These are phyloP conservation scores for Prunus davidiana DNA, from an alignment of 306 rosid genomes.

Conservation along the genomic window DNA sequence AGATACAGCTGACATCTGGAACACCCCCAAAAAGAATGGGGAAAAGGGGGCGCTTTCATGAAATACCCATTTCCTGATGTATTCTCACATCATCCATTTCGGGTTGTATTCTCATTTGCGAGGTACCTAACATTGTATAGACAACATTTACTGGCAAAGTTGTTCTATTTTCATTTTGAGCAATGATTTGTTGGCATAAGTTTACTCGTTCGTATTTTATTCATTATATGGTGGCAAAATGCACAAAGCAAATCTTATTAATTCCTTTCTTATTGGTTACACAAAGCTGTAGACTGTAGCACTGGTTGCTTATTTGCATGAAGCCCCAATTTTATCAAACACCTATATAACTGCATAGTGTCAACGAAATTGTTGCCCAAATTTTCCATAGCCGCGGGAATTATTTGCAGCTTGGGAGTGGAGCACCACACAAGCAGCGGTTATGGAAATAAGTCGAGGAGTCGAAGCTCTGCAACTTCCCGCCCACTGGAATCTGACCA, in stretches of 20 bases:
- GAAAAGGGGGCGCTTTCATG: background rate
- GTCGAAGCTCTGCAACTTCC: constrained; percentile 55
- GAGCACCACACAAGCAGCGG: constrained; percentile 62
- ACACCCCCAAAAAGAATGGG: constrained; percentile 15
- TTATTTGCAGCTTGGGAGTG: constrained; percentile 48
- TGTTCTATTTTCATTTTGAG: background rate
- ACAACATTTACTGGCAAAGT: background rate
- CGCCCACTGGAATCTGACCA: constrained; percentile 65
- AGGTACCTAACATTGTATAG: background rate
- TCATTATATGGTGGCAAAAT: background rate
- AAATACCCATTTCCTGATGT: background rate
- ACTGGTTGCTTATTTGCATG: background rate
- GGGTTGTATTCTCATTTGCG: background rate
- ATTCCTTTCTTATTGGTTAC: background rate
- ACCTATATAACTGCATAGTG: background rate
- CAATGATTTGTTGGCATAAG: background rate
- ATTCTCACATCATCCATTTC: background rate
- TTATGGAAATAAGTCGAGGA: constrained; percentile 43
- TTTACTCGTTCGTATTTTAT: background rate
- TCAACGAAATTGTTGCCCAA: background rate
- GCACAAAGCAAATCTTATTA: background rate
- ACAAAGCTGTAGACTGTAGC: background rate
- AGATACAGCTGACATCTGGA: constrained; percentile 18
- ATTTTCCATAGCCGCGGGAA: background rate
- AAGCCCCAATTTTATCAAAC: background rate